Conservation (phyloP, 108 stramenopile genomes). For the Pseudonitzschia multistriata region DNA sequence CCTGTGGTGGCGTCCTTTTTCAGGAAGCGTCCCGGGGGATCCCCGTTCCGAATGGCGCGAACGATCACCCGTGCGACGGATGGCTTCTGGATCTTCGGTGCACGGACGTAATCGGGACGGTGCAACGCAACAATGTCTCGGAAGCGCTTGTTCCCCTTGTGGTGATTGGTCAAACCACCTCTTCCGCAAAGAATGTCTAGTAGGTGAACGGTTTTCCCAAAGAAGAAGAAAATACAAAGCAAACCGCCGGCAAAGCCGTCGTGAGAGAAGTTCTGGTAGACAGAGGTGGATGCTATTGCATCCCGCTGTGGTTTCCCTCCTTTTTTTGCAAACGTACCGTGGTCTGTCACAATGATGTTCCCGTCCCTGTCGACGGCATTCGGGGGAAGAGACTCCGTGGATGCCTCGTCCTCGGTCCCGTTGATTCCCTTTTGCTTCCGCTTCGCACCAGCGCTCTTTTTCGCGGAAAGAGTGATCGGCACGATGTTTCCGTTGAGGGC, state of each 20-base stretch:
- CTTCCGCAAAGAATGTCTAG: slow-evolving; percentile 53
- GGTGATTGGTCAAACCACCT: slow-evolving; percentile 80
- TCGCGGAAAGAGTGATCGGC: slow-evolving; percentile 37
- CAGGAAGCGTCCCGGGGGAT: slow-evolving; percentile 85
- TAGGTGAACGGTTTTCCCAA: not conserved
- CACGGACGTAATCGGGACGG: slow-evolving; percentile 69
- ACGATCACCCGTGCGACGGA: slow-evolving; percentile 75
- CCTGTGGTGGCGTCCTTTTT: slow-evolving; percentile 65
- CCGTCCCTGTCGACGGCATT: slow-evolving; percentile 55
- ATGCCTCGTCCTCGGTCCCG: slow-evolving; percentile 12
- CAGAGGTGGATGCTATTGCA: not conserved
- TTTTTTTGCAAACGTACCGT: slow-evolving; percentile 33
- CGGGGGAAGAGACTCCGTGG: slow-evolving; percentile 41
- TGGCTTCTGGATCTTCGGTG: slow-evolving; percentile 80
- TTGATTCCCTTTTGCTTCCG: slow-evolving; percentile 20
- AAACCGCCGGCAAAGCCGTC: not conserved
- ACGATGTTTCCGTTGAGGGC: slow-evolving; percentile 33
- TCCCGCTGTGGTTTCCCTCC: not conserved
- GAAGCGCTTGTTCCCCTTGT: slow-evolving; percentile 80
- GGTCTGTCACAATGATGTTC: slow-evolving; percentile 53
- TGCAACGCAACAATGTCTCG: slow-evolving; percentile 79
- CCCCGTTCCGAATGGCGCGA: slow-evolving; percentile 75
- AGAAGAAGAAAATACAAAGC: not conserved
- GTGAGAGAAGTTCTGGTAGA: not conserved
- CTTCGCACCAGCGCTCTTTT: slow-evolving; percentile 18